Evolutionary conservation across 2,329 filamentous ascomycete species (phyloP).

Genomic region (Aspergillus fumigatiaffinis): DNA sequence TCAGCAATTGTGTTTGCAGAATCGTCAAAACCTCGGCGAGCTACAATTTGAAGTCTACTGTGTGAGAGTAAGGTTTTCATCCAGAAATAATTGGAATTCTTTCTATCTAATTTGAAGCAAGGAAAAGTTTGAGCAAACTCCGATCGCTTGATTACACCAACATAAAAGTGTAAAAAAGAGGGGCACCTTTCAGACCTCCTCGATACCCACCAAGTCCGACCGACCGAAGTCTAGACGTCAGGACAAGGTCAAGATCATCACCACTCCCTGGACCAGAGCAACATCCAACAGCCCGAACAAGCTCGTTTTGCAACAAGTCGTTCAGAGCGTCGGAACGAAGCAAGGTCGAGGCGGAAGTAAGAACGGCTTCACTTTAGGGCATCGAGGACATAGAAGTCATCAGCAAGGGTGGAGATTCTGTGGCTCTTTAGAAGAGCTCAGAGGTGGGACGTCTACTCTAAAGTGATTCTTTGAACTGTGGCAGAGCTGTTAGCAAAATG

Average conservation of each 20-base stretch:
- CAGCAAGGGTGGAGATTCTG: conserved; percentile 90
- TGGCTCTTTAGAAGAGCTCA: conserved; percentile 90
- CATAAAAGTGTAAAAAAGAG: conserved; percentile 53
- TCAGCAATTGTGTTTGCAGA: no score
- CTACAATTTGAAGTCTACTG: not conserved
- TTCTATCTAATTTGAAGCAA: not conserved
- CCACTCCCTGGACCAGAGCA: conserved; percentile 71
- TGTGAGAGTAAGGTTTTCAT: no score
- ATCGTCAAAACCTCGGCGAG: no score
- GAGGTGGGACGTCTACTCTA: conserved; percentile 91
- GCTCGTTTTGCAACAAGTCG: conserved; percentile 20
- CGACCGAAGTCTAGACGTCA: conserved; percentile 72
- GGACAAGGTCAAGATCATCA: conserved; percentile 88
- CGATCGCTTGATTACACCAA: conserved; percentile 5
- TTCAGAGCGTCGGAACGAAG: conserved; percentile 9
- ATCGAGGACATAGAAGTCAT: conserved; percentile 81
- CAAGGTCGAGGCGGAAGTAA: conserved; percentile 44
- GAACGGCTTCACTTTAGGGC: conserved; percentile 79
- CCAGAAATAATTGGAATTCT: not conserved
- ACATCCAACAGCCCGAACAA: conserved; percentile 34
- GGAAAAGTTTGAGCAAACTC: not conserved
- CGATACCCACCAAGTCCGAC: conserved; percentile 72
- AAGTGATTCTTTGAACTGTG: conserved; percentile 78
- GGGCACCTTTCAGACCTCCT: conserved; percentile 81
- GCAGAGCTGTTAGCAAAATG: conserved; percentile 17